Evolutionary conservation across 345 rosid species (phyloP), one percentile per base, ranked within the genome.

Genomic region (Brassica carinata): DNA sequence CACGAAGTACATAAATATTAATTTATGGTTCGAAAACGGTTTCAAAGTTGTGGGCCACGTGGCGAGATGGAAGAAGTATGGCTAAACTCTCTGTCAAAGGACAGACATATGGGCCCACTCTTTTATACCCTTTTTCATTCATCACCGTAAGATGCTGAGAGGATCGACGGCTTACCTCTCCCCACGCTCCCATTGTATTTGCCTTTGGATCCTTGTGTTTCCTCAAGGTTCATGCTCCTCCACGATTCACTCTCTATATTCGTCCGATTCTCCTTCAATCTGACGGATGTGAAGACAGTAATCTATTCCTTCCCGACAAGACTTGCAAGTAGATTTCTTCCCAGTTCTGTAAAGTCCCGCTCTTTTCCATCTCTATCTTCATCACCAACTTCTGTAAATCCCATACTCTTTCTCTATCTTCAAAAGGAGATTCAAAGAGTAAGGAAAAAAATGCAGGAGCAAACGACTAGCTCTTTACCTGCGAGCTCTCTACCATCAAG

Each of bases 401-500:
- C 10, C 26, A 17, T 14, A 51, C 6, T 51, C 57, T 51, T 48
- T 10, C 0, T 55, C 8, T 55, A 48, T 48, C 55, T 26, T 43
- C 67, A 40, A 64, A 31, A 40, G 64, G 17, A 74, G 67, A 36
- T 27, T 31, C 62, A 75, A 17, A 2, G 0, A 19, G 51, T n/a
- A 5, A 5, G 55, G 15, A 17, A 31, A 45, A 31, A 62, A 64
- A 63, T 94, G 98, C 94, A 92, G 73, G 98, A 91, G 74, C 97
- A 86, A 73, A 86, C 91, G 6, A 87, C 97, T 2, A 90, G 97
- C 63, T 91, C 94, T 15, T 38, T 91, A 13, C 89, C 96, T 0
- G 96, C 93, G 1, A 92, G 89, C 79, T 94, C 97, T 73, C 48
- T 92, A 18, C 92, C 87, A 8, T 92, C 95, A 27, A 92, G 98